These are phyloP conservation scores for Acarospora socialis DNA, from an alignment of 2,329 filamentous ascomycete species.

Conservation along the genomic window DNA sequence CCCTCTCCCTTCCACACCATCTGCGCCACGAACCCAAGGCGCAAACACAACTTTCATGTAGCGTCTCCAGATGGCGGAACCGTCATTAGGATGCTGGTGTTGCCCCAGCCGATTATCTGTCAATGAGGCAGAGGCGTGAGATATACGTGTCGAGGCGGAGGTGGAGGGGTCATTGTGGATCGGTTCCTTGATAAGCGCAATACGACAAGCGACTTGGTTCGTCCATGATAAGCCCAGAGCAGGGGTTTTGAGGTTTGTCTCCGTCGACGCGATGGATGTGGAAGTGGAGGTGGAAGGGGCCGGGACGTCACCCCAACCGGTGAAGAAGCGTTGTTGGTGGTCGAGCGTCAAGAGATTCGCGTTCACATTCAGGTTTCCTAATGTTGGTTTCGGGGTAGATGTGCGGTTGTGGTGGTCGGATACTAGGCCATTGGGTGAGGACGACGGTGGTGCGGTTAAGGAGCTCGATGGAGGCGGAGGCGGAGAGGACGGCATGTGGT, in stretches of 20 bases:
- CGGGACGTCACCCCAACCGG: slow-evolving; percentile 74
- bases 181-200: slow-evolving; percentile 64
- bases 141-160: slow-evolving; percentile 3
- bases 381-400: slow-evolving; percentile 27
- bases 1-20: slow-evolving; percentile 35
- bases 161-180: slow-evolving; percentile 24
- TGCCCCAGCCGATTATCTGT: slow-evolving; percentile 21
- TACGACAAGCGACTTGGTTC: slow-evolving; percentile 69
- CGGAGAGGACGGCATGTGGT: not conserved
- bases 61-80: slow-evolving; percentile 56
- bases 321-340: slow-evolving; percentile 90
- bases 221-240: slow-evolving; percentile 82
- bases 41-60: slow-evolving; percentile 87
- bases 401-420: slow-evolving; percentile 19
- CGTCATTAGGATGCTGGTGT: slow-evolving; percentile 20
- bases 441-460: slow-evolving; percentile 14
- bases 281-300: slow-evolving; percentile 18
- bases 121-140: slow-evolving; percentile 7
- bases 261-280: slow-evolving; percentile 9
- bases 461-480: slow-evolving; percentile 10
- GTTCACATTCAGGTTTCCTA: slow-evolving; percentile 24
- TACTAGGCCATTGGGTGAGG: slow-evolving; percentile 17
- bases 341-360: slow-evolving; percentile 49
- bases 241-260: slow-evolving; percentile 65
- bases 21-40: slow-evolving; percentile 49